phyloP scores from a whole-genome alignment of 352 stramenopile species.

The Phytophthora uliginosa region DNA sequence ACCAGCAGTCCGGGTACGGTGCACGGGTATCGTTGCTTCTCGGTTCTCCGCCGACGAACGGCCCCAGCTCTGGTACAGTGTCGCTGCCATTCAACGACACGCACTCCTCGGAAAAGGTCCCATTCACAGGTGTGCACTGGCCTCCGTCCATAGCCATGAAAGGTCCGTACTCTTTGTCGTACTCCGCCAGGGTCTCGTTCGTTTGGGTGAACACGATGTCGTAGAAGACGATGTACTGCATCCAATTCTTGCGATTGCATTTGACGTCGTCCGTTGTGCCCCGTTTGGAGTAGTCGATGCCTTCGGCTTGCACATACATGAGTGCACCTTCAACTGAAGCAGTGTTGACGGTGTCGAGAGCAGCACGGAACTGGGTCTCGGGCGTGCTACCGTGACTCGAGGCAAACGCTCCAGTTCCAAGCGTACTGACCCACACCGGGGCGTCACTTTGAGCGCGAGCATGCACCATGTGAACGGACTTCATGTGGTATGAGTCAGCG shows the following conservation, averaged over 20 bases:
- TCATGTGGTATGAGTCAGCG: slow-evolving; percentile 39
- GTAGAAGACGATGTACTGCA: slow-evolving; percentile 83
- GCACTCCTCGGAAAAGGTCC: slow-evolving; percentile 24
- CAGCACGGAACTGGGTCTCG: slow-evolving; percentile 41
- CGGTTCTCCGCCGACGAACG: slow-evolving; percentile 47
- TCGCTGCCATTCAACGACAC: slow-evolving; percentile 35
- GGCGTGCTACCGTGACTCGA: slow-evolving; percentile 36
- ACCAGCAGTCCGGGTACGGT: slow-evolving; percentile 65
- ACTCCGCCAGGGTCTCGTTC: slow-evolving; percentile 44
- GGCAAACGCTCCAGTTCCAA: slow-evolving; percentile 18
- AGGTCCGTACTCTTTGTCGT: slow-evolving; percentile 55
- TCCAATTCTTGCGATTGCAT: slow-evolving; percentile 76
- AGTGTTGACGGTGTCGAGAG: slow-evolving; percentile 81
- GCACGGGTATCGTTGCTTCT: slow-evolving; percentile 51
- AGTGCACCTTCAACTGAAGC: slow-evolving; percentile 80
- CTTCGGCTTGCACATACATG: slow-evolving; percentile 86
- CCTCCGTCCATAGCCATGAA: slow-evolving; percentile 75
- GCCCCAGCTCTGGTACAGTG: slow-evolving; percentile 39
- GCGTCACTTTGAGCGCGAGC: slow-evolving; percentile 59
- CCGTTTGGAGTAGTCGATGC: slow-evolving; percentile 59
- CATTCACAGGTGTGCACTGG: slow-evolving; percentile 48
- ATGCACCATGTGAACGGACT: slow-evolving; percentile 47
- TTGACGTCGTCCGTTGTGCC: slow-evolving; percentile 9
- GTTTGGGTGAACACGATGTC: slow-evolving; percentile 67
- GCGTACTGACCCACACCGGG: slow-evolving; percentile 35